Base-by-base conservation (phyloP, 768 basidiomycete genomes). In the Dioszegia hungarica region DNA sequence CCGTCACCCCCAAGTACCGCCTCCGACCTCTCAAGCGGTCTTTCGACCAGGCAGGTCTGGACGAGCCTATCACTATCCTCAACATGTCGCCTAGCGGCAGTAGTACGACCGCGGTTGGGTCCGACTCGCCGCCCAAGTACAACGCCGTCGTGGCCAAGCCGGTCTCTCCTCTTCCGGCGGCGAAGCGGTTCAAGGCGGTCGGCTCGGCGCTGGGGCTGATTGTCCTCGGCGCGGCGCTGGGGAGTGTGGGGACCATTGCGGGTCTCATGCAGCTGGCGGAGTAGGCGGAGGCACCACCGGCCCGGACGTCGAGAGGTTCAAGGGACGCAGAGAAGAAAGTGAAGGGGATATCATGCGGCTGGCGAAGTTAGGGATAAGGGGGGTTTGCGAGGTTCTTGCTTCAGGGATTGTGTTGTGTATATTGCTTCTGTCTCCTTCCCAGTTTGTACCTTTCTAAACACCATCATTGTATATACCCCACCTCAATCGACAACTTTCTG, bases 241-340 rank as follows among this genome's bases (percentile, higher is more conserved):
- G 68, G 0, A 57, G 56, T 45, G 62, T 57, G 5, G 60, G 64
- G 19, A 66, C 68, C 17, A 56, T 70, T 41, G 60, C 54, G 12
- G 68, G 64, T 1, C 43, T 70, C 29, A 63, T 66, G 59, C 60
- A 64, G 48, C 17, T 64, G 36, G 67, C 40, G 12, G 52, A 43
- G 11, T 54, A 31, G 27, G 27, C 45, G 20, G 22, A 22, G 12
- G 41, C 9, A 22, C 5, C 24, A 24, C 17, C n/a, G 24, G 8
- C 12, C 20, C n/a, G n/a, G 24, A 22, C 41, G 19, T 19, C 19
- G 41, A 24, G 14, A 25, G 5, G 17, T 19, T 22, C 29, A 17
- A 27, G 22, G n/a, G n/a, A n/a, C n/a, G n/a, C n/a, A n/a, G n/a
- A n/a, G n/a, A n/a, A n/a, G 45, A 44, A 22, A 8, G 20, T 6